phyloP scores from a whole-genome alignment of 2,329 filamentous ascomycete genomes.

The Alternaria dauci region DNA sequence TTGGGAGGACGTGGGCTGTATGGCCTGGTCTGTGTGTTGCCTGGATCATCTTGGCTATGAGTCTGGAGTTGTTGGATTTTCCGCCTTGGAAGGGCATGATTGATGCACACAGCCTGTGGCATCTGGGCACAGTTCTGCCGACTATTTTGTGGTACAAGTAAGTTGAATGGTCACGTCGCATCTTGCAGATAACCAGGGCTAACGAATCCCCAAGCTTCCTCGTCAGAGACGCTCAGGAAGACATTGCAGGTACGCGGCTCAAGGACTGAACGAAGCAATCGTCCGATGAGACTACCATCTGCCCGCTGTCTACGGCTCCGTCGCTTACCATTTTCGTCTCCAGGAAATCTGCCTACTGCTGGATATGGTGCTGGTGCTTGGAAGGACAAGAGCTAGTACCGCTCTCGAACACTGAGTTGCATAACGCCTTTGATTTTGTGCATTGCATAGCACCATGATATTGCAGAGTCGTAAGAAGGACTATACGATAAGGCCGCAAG shows the following conservation, averaged over 20 bases:
- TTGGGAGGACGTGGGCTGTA: slow-evolving; percentile 78
- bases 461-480: neutral
- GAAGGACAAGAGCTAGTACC: slow-evolving; percentile 9
- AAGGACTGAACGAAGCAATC: slow-evolving; percentile 64
- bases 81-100: slow-evolving; percentile 81
- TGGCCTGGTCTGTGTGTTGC: slow-evolving; percentile 92
- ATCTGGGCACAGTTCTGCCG: slow-evolving; percentile 88
- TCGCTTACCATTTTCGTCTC: slow-evolving; percentile 32
- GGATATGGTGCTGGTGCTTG: slow-evolving; percentile 6
- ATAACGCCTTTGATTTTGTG: neutral
- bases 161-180: slow-evolving; percentile 53
- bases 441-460: neutral
- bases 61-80: slow-evolving; percentile 93
- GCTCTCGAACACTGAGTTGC: neutral
- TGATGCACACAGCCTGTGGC: slow-evolving; percentile 96
- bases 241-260: slow-evolving; percentile 74
- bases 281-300: slow-evolving; percentile 7
- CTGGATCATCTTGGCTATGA: slow-evolving; percentile 94
- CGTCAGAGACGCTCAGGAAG: slow-evolving; percentile 83
- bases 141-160: slow-evolving; percentile 95
- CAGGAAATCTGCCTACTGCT: slow-evolving; percentile 30
- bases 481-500: neutral
- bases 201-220: slow-evolving; percentile 70
- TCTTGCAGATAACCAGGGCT: slow-evolving; percentile 17
- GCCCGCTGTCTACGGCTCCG: slow-evolving; percentile 8